Percentiles rank a stretch among this genome's conserved stretches.
Conservation (phyloP, 2,329 filamentous ascomycete species). For the Hymenoscyphus scutula region DNA sequence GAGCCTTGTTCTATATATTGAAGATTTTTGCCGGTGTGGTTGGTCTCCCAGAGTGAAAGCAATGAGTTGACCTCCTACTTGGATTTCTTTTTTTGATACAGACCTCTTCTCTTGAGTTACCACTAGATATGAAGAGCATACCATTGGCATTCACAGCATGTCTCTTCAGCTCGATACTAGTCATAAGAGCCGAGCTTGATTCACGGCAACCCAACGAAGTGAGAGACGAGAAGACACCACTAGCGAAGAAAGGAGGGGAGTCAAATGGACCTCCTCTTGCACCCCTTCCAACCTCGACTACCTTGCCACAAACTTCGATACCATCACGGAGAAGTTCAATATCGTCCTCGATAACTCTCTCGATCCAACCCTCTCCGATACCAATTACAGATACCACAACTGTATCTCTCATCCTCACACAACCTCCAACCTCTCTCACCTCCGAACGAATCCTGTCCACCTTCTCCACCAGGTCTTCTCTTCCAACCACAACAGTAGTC, state of each 20-base stretch:
- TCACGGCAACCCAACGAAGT: slow-evolving; percentile 3
- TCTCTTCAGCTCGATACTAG: slow-evolving; percentile 18
- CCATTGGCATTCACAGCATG: slow-evolving; percentile 19
- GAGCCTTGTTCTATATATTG: slow-evolving; percentile 20
- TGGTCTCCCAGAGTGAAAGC: slow-evolving; percentile 19
- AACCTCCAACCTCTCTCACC: neutral
- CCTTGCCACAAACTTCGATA: slow-evolving; percentile 8
- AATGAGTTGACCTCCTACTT: slow-evolving; percentile 29
- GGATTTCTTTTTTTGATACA: slow-evolving; percentile 12
- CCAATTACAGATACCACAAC: slow-evolving; percentile 15
- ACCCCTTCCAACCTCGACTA: neutral
- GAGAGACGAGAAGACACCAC: slow-evolving; percentile 8
- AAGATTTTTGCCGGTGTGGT: slow-evolving; percentile 20
- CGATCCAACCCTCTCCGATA: neutral
- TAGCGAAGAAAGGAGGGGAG: slow-evolving; percentile 6
- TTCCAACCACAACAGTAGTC: slow-evolving; percentile 7
- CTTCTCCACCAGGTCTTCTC: neutral
- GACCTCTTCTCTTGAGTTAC: slow-evolving; percentile 6
- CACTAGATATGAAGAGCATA: slow-evolving; percentile 24
- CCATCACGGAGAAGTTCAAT: slow-evolving; percentile 1
- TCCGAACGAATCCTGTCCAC: neutral
- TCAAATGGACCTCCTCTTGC: neutral
- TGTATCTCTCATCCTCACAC: slow-evolving; percentile 7
- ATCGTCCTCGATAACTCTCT: neutral
- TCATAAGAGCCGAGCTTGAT: slow-evolving; percentile 8